These are phyloP conservation scores for Pterocarpus macrocarpus DNA, from an alignment of 306 rosid species.

Conservation along the genomic window DNA sequence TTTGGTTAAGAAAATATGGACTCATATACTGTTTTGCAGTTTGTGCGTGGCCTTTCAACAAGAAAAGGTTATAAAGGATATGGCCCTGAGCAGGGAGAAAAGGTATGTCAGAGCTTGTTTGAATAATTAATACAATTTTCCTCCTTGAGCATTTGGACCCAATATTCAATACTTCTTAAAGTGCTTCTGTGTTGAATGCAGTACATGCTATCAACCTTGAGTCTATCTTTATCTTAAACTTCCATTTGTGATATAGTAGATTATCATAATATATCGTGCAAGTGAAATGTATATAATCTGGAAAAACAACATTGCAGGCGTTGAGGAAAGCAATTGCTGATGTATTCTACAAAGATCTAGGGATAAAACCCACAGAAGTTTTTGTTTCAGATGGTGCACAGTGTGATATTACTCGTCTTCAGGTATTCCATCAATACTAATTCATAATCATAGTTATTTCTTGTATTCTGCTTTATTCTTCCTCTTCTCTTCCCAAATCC, in stretches of 20 bases:
- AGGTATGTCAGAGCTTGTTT: constrained; percentile 60
- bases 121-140: constrained; percentile 8
- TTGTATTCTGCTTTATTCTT: constrained; percentile 25
- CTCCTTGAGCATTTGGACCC: neutral
- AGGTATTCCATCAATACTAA: constrained; percentile 56
- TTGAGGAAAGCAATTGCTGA: constrained; percentile 71
- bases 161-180: constrained; percentile 6
- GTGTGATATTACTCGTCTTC: constrained; percentile 84
- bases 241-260: constrained; percentile 20
- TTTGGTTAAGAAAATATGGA: constrained; percentile 12
- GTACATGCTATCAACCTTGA: constrained; percentile 13
- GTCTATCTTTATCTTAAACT: constrained; percentile 10
- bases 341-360: constrained; percentile 58
- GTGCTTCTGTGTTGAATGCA: constrained; percentile 9
- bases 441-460: constrained; percentile 14
- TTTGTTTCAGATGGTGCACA: constrained; percentile 85
- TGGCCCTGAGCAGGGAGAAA: constrained; percentile 84
- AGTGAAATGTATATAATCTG: constrained; percentile 27
- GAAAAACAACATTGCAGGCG: constrained; percentile 48
- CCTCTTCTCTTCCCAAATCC: neutral
- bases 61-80: constrained; percentile 70
- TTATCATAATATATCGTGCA: constrained; percentile 20
- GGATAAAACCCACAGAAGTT: constrained; percentile 64
- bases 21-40: constrained; percentile 57
- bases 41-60: constrained; percentile 74